Evolutionary conservation across 495 filamentous ascomycete genomes (phyloP), one percentile per base, ranked within the genome.

Genomic region (Penicillium argentinense): DNA sequence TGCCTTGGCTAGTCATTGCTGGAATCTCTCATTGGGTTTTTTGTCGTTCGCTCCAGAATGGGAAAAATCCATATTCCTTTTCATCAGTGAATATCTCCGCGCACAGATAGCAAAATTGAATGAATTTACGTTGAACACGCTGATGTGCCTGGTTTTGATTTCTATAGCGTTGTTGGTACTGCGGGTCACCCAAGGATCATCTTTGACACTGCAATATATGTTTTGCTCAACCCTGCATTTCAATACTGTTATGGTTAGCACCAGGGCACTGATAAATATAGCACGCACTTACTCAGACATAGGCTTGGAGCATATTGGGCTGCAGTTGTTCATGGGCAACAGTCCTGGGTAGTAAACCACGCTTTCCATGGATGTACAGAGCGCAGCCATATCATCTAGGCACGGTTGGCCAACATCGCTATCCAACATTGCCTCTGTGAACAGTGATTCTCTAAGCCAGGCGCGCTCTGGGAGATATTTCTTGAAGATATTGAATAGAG

Each of bases 181-280:
- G 49, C 26, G 45, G 42, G 18, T 44, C 39, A 40, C 47, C 45
- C 14, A 62, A 41, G 9, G 39, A 49, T 27, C 30, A 45, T 45
- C 54, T 48, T 43, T 36, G 11, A 44, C 40, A 62, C 40, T 62
- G 36, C 17, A 62, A 27, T 30, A 62, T 58, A 47, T 62, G 43
- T 28, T 62, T 58, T 14, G 50, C 49, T 27, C 45, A 18, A 17
- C 27, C 23, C 37, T 61, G 22, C 39, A 37, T 14, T 24, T 17
- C 7, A 24, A 53, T 33, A 9, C 56, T 59, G 17, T 40, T 3
- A 22, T 39, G 38, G 51, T 43, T 25, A 45, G 21, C 45, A 21
- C 34, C 23, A 34, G n/a, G 34, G 33, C n/a, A 23, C 22, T 21
- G 16, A 47, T 22, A 39, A 7, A 5, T 27, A 21, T 32, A 19